These are phyloP conservation scores for Epichloe glyceriae DNA, from an alignment of 2,329 filamentous ascomycete genomes.

Conservation along the genomic window DNA sequence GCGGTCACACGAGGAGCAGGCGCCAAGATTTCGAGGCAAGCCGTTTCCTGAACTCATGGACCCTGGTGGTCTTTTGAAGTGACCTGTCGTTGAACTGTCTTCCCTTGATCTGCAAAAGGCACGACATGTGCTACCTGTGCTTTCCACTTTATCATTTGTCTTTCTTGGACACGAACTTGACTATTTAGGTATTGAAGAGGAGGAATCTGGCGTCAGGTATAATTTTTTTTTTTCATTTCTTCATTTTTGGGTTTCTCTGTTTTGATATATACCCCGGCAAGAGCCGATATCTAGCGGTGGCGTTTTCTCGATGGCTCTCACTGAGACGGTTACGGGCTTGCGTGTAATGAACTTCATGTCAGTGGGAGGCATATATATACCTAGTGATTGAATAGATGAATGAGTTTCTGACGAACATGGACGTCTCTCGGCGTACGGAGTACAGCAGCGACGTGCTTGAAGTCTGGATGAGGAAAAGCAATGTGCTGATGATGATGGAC, in stretches of 20 bases:
- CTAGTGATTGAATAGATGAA: not conserved
- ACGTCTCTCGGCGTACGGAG: too few relatives aligned
- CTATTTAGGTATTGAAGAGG: too few relatives aligned
- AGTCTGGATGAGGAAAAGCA: too few relatives aligned
- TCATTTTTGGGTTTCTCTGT: not conserved
- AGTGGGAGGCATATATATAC: not conserved
- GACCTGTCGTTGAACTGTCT: constrained; percentile 3
- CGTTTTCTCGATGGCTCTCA: not conserved
- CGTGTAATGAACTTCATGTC: not conserved
- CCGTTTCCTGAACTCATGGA: constrained; percentile 24
- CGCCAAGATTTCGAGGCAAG: constrained; percentile 18
- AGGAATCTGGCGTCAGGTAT: too few relatives aligned
- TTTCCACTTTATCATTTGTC: too few relatives aligned
- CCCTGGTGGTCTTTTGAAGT: constrained; percentile 27
- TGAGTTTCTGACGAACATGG: too few relatives aligned
- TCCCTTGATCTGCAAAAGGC: too few relatives aligned
- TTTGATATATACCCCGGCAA: constrained; percentile 7
- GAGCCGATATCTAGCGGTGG: not conserved
- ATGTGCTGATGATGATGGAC: too few relatives aligned
- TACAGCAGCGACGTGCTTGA: too few relatives aligned
- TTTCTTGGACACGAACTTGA: too few relatives aligned
- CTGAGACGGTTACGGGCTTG: not conserved
- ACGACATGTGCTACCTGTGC: too few relatives aligned
- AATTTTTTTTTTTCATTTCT: too few relatives aligned
- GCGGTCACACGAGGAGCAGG: constrained; percentile 24